Percentiles rank a stretch among this genome's conserved stretches.
These are phyloP conservation scores for Neurospora sp. DNA, from an alignment of 495 filamentous ascomycete genomes.

Conservation along the genomic window DNA sequence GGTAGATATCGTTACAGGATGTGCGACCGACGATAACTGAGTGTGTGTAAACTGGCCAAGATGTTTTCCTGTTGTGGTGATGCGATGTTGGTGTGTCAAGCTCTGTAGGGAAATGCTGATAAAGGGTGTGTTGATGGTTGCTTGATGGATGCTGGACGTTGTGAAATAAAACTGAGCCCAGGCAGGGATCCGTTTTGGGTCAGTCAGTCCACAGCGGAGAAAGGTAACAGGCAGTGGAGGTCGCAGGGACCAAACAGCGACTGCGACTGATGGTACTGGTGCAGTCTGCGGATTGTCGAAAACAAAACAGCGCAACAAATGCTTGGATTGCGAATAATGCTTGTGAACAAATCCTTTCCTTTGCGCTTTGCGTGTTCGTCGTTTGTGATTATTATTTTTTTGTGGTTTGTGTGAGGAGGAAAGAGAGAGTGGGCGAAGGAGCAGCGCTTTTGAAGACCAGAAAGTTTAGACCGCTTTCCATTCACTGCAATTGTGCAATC, in stretches of 20 bases:
- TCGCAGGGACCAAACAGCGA: background rate
- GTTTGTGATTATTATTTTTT: background rate
- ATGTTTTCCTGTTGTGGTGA: background rate
- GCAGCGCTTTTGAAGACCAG: background rate
- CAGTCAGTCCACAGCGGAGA: background rate
- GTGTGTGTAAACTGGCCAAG: background rate
- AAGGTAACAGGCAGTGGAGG: background rate
- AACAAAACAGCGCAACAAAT: background rate
- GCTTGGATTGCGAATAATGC: background rate
- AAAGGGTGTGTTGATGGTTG: background rate
- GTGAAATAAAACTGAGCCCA: background rate
- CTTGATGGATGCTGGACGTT: background rate
- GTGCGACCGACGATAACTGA: background rate
- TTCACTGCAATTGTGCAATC: background rate
- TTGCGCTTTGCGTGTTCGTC: background rate
- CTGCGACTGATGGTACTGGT: background rate
- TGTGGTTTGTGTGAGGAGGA: background rate
- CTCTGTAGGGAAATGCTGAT: background rate
- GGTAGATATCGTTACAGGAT: background rate
- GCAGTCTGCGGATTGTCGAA: background rate
- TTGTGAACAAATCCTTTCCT: background rate
- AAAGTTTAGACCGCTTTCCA: background rate
- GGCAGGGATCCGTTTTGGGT: background rate
- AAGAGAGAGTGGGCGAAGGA: background rate
- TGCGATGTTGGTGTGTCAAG: background rate